Evolutionary conservation across 1,139 yeast genomes (phyloP).

Genomic region (Pichia sp.): DNA sequence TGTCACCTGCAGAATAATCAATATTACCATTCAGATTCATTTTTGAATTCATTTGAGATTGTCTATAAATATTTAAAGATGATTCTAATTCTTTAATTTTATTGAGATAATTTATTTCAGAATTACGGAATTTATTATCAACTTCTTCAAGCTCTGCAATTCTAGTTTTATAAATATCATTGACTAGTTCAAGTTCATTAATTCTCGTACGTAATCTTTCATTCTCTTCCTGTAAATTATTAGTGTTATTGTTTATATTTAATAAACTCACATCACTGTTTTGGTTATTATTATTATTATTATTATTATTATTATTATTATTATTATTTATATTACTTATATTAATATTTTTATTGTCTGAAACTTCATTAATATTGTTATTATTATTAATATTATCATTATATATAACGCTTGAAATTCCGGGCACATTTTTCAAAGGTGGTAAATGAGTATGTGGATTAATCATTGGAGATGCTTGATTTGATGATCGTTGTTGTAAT

Average conservation of each 20-base stretch:
- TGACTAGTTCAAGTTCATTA: constrained; percentile 61
- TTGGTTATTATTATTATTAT: neutral
- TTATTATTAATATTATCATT: neutral
- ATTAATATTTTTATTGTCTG: constrained; percentile 1
- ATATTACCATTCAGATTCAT: neutral
- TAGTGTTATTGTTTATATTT: constrained; percentile 36
- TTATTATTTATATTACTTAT: neutral
- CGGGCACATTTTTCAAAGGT: constrained; percentile 12
- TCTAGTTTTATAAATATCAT: constrained; percentile 76
- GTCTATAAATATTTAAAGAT: constrained; percentile 3
- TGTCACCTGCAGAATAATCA: constrained; percentile 10
- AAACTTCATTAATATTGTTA: neutral
- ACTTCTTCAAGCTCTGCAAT: constrained; percentile 74
- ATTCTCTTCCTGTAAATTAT: constrained; percentile 12
- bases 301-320: neutral
- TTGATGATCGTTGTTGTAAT: constrained; percentile 7
- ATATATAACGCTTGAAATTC: constrained; percentile 14
- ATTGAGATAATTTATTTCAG: constrained; percentile 30
- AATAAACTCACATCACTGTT: constrained; percentile 6
- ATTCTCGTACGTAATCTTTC: constrained; percentile 50
- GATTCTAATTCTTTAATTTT: constrained; percentile 3
- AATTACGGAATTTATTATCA: constrained; percentile 33
- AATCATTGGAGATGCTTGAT: neutral
- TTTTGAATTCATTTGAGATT: neutral
- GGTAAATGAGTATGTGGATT: constrained; percentile 5